Evolutionary conservation across 192 early-diverging fungal genomes (phyloP).

Genomic region (Ambispora gerdemannii): DNA sequence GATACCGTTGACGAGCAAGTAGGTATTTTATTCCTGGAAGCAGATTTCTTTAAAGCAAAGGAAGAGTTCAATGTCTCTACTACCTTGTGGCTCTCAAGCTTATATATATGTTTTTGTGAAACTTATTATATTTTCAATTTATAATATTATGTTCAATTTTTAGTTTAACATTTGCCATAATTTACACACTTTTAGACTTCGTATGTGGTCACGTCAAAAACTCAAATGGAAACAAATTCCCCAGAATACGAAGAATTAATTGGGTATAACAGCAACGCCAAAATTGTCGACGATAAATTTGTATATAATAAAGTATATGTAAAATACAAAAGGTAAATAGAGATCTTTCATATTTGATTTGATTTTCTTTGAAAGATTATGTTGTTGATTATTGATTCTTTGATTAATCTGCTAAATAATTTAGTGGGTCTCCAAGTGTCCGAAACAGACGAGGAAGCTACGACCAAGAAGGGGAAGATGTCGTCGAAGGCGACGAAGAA

Average conservation of each 20-base stretch:
- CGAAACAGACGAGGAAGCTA: background rate
- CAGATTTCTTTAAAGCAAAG: no score
- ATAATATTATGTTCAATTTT: background rate
- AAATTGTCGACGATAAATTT: background rate
- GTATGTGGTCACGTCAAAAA: background rate
- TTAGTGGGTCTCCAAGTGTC: background rate
- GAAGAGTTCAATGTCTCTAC: no score
- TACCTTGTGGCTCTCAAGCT: background rate
- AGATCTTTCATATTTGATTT: no score
- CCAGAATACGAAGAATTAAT: background rate
- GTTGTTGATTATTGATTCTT: no score
- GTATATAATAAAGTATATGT: background rate
- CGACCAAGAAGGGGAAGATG: no score
- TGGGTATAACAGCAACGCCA: background rate
- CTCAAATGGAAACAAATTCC: background rate
- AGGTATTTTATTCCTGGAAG: no score
- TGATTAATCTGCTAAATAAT: no score
- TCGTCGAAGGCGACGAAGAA: no score
- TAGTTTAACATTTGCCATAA: background rate
- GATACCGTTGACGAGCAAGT: background rate
- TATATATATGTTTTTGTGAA: background rate
- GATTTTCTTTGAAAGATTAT: no score
- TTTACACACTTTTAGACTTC: slow-evolving; percentile 7
- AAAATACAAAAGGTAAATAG: slow-evolving; percentile 3
- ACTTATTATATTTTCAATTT: background rate